Conservation (phyloP, 768 basidiomycete species). For the Agaricus subrufescens region DNA sequence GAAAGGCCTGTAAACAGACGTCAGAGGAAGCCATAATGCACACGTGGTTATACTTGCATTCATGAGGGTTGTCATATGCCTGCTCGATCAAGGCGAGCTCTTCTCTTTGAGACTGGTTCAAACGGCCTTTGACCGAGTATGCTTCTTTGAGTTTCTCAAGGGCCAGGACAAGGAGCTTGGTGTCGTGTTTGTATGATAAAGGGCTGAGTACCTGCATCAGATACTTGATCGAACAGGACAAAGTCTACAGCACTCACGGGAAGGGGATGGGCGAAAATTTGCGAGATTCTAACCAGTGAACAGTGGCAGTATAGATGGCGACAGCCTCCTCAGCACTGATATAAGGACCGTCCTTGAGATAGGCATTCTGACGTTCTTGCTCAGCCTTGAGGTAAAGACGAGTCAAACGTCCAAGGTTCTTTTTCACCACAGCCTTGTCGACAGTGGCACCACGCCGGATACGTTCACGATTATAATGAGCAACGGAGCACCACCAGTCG, state of each 20-base stretch:
- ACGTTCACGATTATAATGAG: slow-evolving; percentile 97
- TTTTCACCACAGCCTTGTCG: slow-evolving; percentile 98
- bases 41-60: slow-evolving; percentile 50
- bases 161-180: slow-evolving; percentile 92
- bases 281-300: slow-evolving; percentile 97
- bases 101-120: slow-evolving; percentile 98
- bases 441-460: slow-evolving; percentile 96
- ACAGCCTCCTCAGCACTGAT: slow-evolving; percentile 99
- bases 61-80: slow-evolving; percentile 98
- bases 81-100: slow-evolving; percentile 98
- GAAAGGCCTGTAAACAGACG: slow-evolving; percentile 56
- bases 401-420: slow-evolving; percentile 97
- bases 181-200: slow-evolving; percentile 98
- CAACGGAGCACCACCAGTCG: slow-evolving; percentile 99
- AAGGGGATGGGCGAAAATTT: slow-evolving; percentile 99
- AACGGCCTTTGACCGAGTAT: slow-evolving; percentile 93
- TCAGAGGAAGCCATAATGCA: not conserved
- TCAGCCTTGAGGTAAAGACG: slow-evolving; percentile 98
- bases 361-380: slow-evolving; percentile 97
- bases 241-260: slow-evolving; percentile 51
- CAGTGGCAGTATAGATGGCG: slow-evolving; percentile 96
- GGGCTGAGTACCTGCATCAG: slow-evolving; percentile 43
- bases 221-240: not conserved
- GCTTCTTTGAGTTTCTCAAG: slow-evolving; percentile 99
- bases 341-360: slow-evolving; percentile 98